Evolutionary conservation across 2,329 filamentous ascomycete species (phyloP), one percentile per base, ranked within the genome.

Genomic region (Aspergillus texensis): DNA sequence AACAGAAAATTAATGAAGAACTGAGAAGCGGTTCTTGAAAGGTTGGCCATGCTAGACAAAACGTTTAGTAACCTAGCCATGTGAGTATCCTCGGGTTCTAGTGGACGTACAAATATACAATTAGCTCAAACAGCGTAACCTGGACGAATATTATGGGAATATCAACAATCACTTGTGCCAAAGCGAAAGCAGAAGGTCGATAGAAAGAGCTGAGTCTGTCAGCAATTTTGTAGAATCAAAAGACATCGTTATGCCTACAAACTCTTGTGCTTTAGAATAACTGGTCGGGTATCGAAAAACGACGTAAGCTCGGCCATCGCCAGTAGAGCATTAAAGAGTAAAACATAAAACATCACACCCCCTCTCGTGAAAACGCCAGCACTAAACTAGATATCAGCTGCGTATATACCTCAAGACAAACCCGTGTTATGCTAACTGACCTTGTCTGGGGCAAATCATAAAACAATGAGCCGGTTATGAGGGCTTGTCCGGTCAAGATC

Each of bases 181-280:
- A 77, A 9, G 86, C 86, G 64, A 84, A 87, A 21, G 87, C 86
- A 0, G 85, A 80, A 2, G 87, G 87, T 4, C 85, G 85, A 66
- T 91, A 90, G 74, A 91, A 91, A 0, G 87, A 88, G 67, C 79
- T 81, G 46, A 1, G 2, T 16, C 1, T 8, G 57, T 73, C 45
- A 74, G 68, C 34, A 24, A 4, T 9, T 6, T 24, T 45, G 8
- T 1, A 19, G 21, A 53, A 14, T 36, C 19, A 11, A 16, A 19
- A 59, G 2, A 24, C 4, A 3, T 6, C 3, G 6, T 16, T 19
- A 62, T 14, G 34, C 79, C 67, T 63, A 80, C 79, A 90, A 91
- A 28, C 84, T 87, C 71, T 90, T 90, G 75, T 91, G 89, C 73
- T 91, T 91, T 59, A 90, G 77, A 45, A 92, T 75, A 61, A 92